Percentiles rank a stretch among this genome's conserved stretches.
Conservation (phyloP, 176 grass and related monocot species). For the Pontederia paniculata region DNA sequence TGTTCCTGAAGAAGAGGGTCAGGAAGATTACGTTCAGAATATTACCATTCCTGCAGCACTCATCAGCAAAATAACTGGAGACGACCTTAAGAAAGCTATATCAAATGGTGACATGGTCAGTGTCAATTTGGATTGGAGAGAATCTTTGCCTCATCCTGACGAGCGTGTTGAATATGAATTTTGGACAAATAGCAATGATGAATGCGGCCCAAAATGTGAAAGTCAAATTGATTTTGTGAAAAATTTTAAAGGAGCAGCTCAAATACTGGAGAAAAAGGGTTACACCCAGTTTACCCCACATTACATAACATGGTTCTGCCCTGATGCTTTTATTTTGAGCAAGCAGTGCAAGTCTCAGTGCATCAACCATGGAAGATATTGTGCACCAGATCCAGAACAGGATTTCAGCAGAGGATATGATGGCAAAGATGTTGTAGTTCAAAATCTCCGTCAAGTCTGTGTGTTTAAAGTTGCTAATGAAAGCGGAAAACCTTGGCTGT, state of each 20-base stretch:
- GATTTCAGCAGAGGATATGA: constrained; percentile 95
- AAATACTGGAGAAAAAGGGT: constrained; percentile 78
- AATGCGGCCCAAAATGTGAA: constrained; percentile 86
- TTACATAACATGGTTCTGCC: constrained; percentile 89
- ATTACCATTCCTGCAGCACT: constrained; percentile 76
- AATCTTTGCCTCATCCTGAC: constrained; percentile 72
- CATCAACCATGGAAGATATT: constrained; percentile 71
- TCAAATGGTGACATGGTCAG: constrained; percentile 56
- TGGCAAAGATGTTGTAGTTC: constrained; percentile 85
- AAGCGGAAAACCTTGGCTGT: constrained; percentile 63
- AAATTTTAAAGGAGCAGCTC: constrained; percentile 67
- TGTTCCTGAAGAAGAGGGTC: constrained; percentile 51
- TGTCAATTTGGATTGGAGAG: constrained; percentile 88
- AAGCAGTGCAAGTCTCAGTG: constrained; percentile 77
- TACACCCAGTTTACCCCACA: constrained; percentile 76
- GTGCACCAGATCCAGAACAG: constrained; percentile 74
- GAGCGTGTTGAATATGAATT: constrained; percentile 85
- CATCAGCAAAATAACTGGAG: constrained; percentile 58
- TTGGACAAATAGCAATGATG: constrained; percentile 87
- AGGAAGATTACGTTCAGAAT: constrained; percentile 51
- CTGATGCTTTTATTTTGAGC: constrained; percentile 50
- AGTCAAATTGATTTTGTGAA: constrained; percentile 88
- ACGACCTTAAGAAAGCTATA: constrained; percentile 47
- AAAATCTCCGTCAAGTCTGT: constrained; percentile 77
- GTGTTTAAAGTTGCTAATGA: constrained; percentile 67